Evolutionary conservation across 2,329 filamentous ascomycete species (phyloP), one percentile per base, ranked within the genome.

Genomic region (Cladophialophora bantiana): DNA sequence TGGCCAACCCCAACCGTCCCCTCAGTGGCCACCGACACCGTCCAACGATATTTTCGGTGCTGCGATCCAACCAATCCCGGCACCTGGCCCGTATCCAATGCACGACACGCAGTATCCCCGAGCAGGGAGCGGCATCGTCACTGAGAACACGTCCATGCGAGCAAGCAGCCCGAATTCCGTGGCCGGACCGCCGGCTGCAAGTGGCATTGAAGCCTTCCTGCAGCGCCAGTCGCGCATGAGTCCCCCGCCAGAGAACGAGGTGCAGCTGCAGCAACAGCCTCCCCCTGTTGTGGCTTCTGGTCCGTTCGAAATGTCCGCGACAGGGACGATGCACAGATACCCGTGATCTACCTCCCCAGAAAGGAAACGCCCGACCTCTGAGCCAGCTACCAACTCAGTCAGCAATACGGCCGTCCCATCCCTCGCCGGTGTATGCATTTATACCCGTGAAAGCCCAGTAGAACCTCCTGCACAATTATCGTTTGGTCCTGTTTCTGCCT

Each of bases 161-260:
- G 64, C 64, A 7, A 59, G 64, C 53, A 66, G 64, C 35, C 64
- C 64, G 13, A 61, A 42, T 34, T 66, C 64, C 18, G 32, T 62
- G 26, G 34, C 31, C 34, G 31, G 31, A 18, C 10, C 20, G 45
- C 18, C 53, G 2, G 52, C 10, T 4, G 55, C 15, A 12, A 59
- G 64, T 20, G 64, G 64, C 36, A 66, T 66, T 42, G 57, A 62
- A 32, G 64, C 58, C 10, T 66, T 66, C 53, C 53, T 66, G 7
- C 64, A 66, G 45, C 57, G 64, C 9, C 64, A 66, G 31, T 32
- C n/a, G 1, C 59, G 59, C 18, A 66, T 62, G 59, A 66, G 64
- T 48, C 64, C 64, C 2, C 48, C 59, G 38, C 64, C 64, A 3
- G 57, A 66, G 64, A 45, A 32, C 34, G 64, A 66, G 32, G 36